phyloP scores from a whole-genome alignment of 2,329 filamentous ascomycete genomes.

The Tolypocladium album region DNA sequence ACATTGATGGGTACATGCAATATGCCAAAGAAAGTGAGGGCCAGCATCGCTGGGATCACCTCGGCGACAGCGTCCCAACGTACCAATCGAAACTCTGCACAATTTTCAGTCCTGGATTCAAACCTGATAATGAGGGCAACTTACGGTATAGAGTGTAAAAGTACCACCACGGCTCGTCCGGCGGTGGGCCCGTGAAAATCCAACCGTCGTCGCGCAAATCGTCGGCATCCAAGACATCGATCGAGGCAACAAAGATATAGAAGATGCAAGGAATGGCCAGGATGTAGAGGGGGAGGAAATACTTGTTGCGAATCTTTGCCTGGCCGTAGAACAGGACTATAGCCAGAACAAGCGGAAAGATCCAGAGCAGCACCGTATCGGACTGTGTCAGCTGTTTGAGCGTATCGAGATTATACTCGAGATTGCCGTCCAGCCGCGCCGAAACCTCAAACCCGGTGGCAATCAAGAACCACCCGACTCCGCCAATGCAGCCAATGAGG shows the following conservation, averaged over 20 bases:
- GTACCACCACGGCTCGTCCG: slow-evolving; percentile 88
- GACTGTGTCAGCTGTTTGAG: slow-evolving; percentile 60
- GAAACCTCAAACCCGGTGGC: slow-evolving; percentile 91
- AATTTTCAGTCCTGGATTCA: slow-evolving; percentile 7
- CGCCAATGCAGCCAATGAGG: slow-evolving; percentile 91
- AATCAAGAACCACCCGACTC: slow-evolving; percentile 90
- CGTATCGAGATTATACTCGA: slow-evolving; percentile 72
- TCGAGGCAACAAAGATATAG: slow-evolving; percentile 62
- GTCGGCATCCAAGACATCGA: slow-evolving; percentile 57
- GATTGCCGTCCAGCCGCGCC: slow-evolving; percentile 72
- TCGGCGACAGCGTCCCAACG: slow-evolving; percentile 76
- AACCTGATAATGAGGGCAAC: slow-evolving; percentile 15
- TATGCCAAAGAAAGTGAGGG: slow-evolving; percentile 93
- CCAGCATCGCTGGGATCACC: slow-evolving; percentile 89
- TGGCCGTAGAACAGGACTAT: slow-evolving; percentile 68
- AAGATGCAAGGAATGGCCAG: slow-evolving; percentile 66
- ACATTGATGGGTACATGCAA: slow-evolving; percentile 98
- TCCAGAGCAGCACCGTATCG: slow-evolving; percentile 75
- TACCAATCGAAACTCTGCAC: slow-evolving; percentile 64
- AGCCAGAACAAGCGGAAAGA: slow-evolving; percentile 66
- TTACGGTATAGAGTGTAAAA: slow-evolving; percentile 93
- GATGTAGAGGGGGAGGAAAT: slow-evolving; percentile 81
- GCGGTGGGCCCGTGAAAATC: slow-evolving; percentile 82
- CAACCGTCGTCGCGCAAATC: slow-evolving; percentile 65
- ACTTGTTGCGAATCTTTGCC: slow-evolving; percentile 67